phyloP scores from a whole-genome alignment of 2,329 filamentous ascomycete genomes.

The Claviceps sp. region DNA sequence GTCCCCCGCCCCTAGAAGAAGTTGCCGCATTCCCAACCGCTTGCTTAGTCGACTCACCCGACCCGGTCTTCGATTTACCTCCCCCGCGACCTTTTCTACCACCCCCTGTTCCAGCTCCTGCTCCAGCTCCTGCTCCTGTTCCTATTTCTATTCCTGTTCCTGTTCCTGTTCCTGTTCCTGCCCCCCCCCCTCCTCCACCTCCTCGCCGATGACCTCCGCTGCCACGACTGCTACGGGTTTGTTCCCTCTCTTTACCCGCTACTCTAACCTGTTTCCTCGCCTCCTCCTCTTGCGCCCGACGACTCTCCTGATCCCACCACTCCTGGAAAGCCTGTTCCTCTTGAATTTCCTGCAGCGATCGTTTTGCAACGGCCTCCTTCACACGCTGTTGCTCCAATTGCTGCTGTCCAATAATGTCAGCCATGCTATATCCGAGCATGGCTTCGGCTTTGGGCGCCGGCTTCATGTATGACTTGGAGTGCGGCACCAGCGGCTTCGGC shows the following conservation, averaged over 20 bases:
- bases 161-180: conserved; percentile 2
- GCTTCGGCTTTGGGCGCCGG: conserved; percentile 48
- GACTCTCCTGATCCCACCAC: conserved; percentile 86
- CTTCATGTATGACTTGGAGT: conserved; percentile 47
- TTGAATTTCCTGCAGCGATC: conserved; percentile 87
- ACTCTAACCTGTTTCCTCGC: conserved; percentile 25
- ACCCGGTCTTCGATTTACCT: conserved; percentile 14
- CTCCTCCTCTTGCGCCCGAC: conserved; percentile 52
- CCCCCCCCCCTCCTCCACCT: conserved; percentile 11
- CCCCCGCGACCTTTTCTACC: conserved; percentile 9
- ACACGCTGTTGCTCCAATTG: conserved; percentile 71
- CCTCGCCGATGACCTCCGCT: conserved; percentile 15
- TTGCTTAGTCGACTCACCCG: conserved; percentile 7
- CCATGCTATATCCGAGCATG: conserved; percentile 58
- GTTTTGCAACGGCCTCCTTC: conserved; percentile 72
- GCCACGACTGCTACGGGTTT: conserved; percentile 7
- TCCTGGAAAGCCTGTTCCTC: conserved; percentile 93
- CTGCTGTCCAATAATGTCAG: conserved; percentile 81
- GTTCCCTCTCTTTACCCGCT: conserved; percentile 23
- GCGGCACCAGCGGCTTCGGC: conserved; percentile 35
- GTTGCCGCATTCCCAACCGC: background rate
- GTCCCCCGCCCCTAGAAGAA: background rate
- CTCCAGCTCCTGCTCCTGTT: conserved; percentile 1
- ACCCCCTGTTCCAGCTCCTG: conserved; percentile 7
- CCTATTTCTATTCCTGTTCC: no score